Base-by-base conservation (phyloP, 2,329 filamentous ascomycete species). In the Fusarium sp. region DNA sequence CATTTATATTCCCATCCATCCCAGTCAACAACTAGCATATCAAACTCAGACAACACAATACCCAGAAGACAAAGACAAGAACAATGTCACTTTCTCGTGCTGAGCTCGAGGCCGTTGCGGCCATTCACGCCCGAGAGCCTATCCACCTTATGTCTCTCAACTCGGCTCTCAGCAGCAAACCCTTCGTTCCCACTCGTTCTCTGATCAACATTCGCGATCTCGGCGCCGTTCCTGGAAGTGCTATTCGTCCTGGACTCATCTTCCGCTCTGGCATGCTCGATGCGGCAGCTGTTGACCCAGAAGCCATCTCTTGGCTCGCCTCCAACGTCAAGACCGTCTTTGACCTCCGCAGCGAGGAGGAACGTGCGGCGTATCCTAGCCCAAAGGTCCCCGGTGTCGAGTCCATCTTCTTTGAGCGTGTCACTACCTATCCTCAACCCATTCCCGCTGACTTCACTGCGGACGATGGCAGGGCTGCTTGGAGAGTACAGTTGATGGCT, bases 201-300 rank as follows among this genome's bases (percentile, higher is more conserved):
- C 83, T 85, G 29, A 83, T 87, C 79, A 88, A 87, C 78, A 77
- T 83, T 53, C 85, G 86, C 52, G 86, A 88, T 72, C 73, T 86
- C 15, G 86, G 85, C 55, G 77, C 81, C 29, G 75, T 87, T 2
- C 81, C 81, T 6, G 79, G 78, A 40, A 82, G 81, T 62, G 70
- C 76, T 8, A 71, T 88, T 60, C 80, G 81, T 2, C 70, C 80
- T 2, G 80, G 81, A 27, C 81, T 81, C 56, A 79, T 80, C 68
- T 87, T 82, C 77, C 85, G 85, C 66, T 83, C 82, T 63, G 86
- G 84, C 43, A 81, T 81, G 18, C 80, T 87, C 15, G 74, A 76
- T 50, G 69, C 78, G 3, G 79, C 72, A 8, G 61, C 62, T 30
- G 22, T 61, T 20, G 78, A 80, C 59, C 74, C 77, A 12, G 73